Percentiles rank a stretch among this genome's conserved stretches.
phyloP scores from a whole-genome alignment of 2,329 filamentous ascomycete species.

The Pyrenophora teres region DNA sequence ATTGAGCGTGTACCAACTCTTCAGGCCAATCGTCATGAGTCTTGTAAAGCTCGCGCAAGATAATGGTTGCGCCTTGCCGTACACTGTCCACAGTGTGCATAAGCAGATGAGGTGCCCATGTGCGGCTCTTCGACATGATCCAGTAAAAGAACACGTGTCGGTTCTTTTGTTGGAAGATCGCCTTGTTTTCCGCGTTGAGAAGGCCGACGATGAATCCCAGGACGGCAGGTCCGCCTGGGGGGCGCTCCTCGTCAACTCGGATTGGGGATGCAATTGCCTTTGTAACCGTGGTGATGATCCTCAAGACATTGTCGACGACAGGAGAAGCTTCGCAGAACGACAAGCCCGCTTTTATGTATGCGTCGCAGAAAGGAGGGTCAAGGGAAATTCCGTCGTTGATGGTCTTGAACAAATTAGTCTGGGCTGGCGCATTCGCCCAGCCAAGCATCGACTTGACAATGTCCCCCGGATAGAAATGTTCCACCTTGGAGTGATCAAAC shows the following conservation, averaged over 20 bases:
- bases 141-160: constrained; percentile 29
- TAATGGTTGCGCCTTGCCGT: constrained; percentile 25
- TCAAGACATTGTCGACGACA: constrained; percentile 15
- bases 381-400: constrained; percentile 39
- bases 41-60: constrained; percentile 33
- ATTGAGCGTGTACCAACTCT: constrained; percentile 28
- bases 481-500: constrained; percentile 38
- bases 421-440: constrained; percentile 20
- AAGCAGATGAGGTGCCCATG: constrained; percentile 32
- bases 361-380: constrained; percentile 32
- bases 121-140: constrained; percentile 22
- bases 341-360: constrained; percentile 40
- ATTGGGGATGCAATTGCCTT: constrained; percentile 20
- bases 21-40: constrained; percentile 19
- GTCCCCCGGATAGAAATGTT: constrained; percentile 42
- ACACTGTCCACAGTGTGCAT: constrained; percentile 37
- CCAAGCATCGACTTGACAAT: constrained; percentile 41
- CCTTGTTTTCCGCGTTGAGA: constrained; percentile 28
- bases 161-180: constrained; percentile 21
- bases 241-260: constrained; percentile 19
- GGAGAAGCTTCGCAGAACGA: constrained; percentile 37
- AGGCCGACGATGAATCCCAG: constrained; percentile 37
- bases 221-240: constrained; percentile 30
- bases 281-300: constrained; percentile 27
- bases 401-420: constrained; percentile 27